A percentile compares a stretch with the other conserved stretches of the same genome.
Evolutionary conservation across 1,284 basidiomycete genomes (phyloP).

Genomic region (Bondarzewia mesenterica): DNA sequence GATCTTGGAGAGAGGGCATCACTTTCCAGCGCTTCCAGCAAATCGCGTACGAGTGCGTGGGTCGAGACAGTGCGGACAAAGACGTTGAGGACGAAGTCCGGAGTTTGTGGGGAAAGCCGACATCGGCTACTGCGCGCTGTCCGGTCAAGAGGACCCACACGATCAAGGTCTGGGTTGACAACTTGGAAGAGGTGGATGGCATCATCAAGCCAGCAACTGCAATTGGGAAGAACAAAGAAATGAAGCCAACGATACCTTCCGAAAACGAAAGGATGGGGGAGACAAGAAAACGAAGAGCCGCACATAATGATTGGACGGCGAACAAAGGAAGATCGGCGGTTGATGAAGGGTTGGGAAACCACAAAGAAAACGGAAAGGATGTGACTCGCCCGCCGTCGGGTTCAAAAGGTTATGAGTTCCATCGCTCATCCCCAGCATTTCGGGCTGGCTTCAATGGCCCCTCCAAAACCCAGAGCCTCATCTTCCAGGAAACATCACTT

Average conservation of each 20-base stretch:
- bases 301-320: too few species aligned
- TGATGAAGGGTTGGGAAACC: too few species aligned
- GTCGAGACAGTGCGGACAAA: slow-evolving; percentile 36
- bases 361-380: too few species aligned
- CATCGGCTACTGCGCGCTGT: slow-evolving; percentile 26
- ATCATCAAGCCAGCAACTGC: too few species aligned
- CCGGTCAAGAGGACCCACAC: slow-evolving; percentile 26
- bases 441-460: too few species aligned
- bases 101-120: slow-evolving; percentile 33
- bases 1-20: slow-evolving; percentile 52
- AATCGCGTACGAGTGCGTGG: slow-evolving; percentile 42
- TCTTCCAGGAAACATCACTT: too few species aligned
- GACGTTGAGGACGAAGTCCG: slow-evolving; percentile 32
- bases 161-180: slow-evolving; percentile 27
- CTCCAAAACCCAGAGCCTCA: too few species aligned
- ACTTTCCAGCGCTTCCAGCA: slow-evolving; percentile 38
- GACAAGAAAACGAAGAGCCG: too few species aligned
- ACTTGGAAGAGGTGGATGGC: slow-evolving; percentile 18
- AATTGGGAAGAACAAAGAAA: slow-evolving; percentile 6
- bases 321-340: too few species aligned
- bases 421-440: too few species aligned
- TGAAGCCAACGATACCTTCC: slow-evolving; percentile 7
- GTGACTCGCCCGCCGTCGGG: too few species aligned
- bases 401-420: too few species aligned
- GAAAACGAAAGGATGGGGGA: slow-evolving; percentile 10